A percentile compares a stretch with the other conserved stretches of the same genome.
phyloP scores from a whole-genome alignment of 345 rosid genomes.

The Hibiscus trionum region DNA sequence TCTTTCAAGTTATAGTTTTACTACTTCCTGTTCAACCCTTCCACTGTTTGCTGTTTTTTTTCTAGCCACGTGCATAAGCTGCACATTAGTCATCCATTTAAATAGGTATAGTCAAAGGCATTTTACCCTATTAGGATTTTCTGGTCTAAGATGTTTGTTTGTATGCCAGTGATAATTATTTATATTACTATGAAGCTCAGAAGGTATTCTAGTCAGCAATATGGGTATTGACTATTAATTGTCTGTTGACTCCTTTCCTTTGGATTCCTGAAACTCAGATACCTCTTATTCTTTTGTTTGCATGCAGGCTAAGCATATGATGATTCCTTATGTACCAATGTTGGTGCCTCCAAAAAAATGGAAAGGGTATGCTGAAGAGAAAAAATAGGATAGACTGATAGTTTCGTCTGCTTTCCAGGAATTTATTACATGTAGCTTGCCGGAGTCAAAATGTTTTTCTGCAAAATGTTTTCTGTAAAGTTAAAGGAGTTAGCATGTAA shows the following conservation, averaged over 20 bases:
- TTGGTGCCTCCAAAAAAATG: constrained; percentile 93
- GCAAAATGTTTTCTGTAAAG: not conserved
- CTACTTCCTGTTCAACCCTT: too few species aligned
- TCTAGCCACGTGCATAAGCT: too few species aligned
- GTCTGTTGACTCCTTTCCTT: not conserved
- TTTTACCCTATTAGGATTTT: not conserved
- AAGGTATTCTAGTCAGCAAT: not conserved
- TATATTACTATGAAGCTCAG: not conserved
- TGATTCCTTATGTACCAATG: constrained; percentile 94
- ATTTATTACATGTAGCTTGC: not conserved
- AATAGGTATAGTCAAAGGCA: not conserved
- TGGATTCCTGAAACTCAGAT: constrained; percentile 1
- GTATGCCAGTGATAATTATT: not conserved
- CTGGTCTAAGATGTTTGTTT: not conserved
- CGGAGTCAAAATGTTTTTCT: not conserved
- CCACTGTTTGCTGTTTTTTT: not conserved
- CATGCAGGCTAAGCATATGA: constrained; percentile 85
- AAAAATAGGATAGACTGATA: not conserved
- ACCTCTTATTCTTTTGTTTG: constrained; percentile 7
- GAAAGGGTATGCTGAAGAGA: constrained; percentile 62
- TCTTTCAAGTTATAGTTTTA: too few species aligned
- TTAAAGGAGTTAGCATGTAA: not conserved
- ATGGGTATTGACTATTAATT: not conserved
- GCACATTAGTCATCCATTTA: not conserved
- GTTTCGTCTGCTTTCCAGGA: not conserved